These are phyloP conservation scores for Magnusiomyces fungicola DNA, from an alignment of 1,139 yeast genomes.

Conservation along the genomic window DNA sequence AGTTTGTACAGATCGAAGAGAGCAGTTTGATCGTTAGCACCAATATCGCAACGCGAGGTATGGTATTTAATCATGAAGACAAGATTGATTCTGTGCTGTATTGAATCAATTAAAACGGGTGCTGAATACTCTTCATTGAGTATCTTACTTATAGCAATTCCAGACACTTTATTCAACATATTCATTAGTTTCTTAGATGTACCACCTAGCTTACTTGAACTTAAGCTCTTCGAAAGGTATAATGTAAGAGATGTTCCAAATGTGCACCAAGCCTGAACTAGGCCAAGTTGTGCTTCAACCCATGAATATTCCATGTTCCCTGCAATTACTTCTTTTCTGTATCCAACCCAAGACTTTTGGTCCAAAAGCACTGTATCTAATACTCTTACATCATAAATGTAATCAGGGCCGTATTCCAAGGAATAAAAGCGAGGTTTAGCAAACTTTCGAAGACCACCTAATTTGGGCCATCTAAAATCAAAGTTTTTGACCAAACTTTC, in stretches of 20 bases:
- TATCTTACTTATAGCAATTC: constrained; percentile 46
- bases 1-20: constrained; percentile 20
- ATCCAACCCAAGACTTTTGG: constrained; percentile 46
- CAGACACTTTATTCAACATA: constrained; percentile 32
- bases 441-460: constrained; percentile 45
- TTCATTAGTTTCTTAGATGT: constrained; percentile 20
- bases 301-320: constrained; percentile 61
- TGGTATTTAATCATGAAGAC: constrained; percentile 58
- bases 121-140: constrained; percentile 48
- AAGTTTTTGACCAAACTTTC: constrained; percentile 41
- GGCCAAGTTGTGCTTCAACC: constrained; percentile 57
- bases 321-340: constrained; percentile 46
- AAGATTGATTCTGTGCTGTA: constrained; percentile 58
- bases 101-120: constrained; percentile 44
- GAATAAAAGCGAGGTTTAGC: constrained; percentile 16
- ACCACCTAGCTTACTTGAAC: neutral
- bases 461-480: constrained; percentile 41
- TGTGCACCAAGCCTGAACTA: constrained; percentile 75
- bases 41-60: constrained; percentile 29
- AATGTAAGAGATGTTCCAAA: constrained; percentile 55
- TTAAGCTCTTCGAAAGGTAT: constrained; percentile 30
- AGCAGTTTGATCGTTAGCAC: constrained; percentile 15
- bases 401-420: constrained; percentile 34
- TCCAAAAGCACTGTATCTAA: constrained; percentile 52
- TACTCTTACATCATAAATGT: constrained; percentile 53